Conservation (phyloP, 2,329 filamentous ascomycete species). For the Phialophora tarda region DNA sequence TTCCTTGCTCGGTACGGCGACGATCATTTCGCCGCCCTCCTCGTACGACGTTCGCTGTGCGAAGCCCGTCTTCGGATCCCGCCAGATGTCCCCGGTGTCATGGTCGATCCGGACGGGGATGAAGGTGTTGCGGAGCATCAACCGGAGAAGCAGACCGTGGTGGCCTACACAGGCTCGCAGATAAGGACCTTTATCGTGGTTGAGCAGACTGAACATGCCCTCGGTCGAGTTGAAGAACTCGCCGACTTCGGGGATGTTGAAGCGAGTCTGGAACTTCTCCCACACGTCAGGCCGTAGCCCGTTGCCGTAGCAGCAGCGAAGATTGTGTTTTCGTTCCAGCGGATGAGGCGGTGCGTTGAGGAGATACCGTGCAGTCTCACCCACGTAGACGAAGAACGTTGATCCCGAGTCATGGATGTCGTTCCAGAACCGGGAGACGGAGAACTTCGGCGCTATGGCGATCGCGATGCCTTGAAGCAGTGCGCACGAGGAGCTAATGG, state of each 20-base stretch:
- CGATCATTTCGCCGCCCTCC: conserved; percentile 77
- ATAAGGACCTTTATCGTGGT: conserved; percentile 66
- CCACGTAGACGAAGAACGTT: conserved; percentile 64
- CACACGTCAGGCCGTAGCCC: conserved; percentile 57
- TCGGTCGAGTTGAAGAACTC: conserved; percentile 84
- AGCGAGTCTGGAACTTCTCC: conserved; percentile 51
- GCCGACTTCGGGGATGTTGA: conserved; percentile 58
- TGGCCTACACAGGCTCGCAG: conserved; percentile 70
- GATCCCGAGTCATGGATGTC: conserved; percentile 48
- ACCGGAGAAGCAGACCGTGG: conserved; percentile 67
- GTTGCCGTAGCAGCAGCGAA: conserved; percentile 55
- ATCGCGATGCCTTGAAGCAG: conserved; percentile 54
- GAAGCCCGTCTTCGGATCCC: conserved; percentile 71
- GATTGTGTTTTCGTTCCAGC: conserved; percentile 53
- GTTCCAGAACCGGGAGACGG: conserved; percentile 40
- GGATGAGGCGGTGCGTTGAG: conserved; percentile 52
- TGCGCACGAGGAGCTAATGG: conserved; percentile 62
- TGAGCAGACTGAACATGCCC: conserved; percentile 68
- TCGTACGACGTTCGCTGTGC: conserved; percentile 67
- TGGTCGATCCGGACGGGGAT: conserved; percentile 72
- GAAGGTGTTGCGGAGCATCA: conserved; percentile 59
- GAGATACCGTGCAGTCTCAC: conserved; percentile 58
- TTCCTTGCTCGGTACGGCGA: conserved; percentile 65
- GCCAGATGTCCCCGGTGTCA: conserved; percentile 68
- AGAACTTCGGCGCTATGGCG: conserved; percentile 48